Percentiles rank a stretch among this genome's conserved stretches.
These are phyloP conservation scores for Metschnikowia gelsemii DNA, from an alignment of 805 yeast genomes.

Conservation along the genomic window DNA sequence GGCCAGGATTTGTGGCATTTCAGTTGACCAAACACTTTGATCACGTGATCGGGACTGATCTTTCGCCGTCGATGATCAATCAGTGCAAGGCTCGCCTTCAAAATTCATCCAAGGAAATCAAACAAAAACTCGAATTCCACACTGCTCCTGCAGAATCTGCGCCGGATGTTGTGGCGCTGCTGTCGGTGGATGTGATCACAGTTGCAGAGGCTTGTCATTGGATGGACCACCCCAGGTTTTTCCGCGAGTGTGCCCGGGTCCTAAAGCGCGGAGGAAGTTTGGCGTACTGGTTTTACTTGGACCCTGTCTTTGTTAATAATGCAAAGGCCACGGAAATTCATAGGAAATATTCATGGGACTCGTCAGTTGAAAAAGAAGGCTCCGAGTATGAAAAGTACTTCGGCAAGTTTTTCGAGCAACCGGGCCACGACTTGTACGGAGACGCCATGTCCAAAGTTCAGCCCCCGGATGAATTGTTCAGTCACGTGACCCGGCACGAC, in stretches of 20 bases:
- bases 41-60: slow-evolving; percentile 62
- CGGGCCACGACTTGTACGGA: slow-evolving; percentile 44
- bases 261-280: slow-evolving; percentile 65
- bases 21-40: slow-evolving; percentile 47
- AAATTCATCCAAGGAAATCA: slow-evolving; percentile 2
- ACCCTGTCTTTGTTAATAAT: slow-evolving; percentile 56
- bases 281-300: slow-evolving; percentile 78
- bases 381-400: slow-evolving; percentile 40
- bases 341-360: slow-evolving; percentile 47
- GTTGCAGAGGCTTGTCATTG: slow-evolving; percentile 91
- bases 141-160: slow-evolving; percentile 29
- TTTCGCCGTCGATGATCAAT: slow-evolving; percentile 54
- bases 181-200: slow-evolving; percentile 60
- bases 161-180: slow-evolving; percentile 21
- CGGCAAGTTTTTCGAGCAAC: slow-evolving; percentile 50
- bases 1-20: slow-evolving; percentile 72
- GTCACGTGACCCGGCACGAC: slow-evolving; percentile 27
- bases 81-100: slow-evolving; percentile 23
- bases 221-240: slow-evolving; percentile 60
- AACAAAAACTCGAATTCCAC: slow-evolving; percentile 21
- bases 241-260: slow-evolving; percentile 47
- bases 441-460: slow-evolving; percentile 40
- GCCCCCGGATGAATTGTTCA: slow-evolving; percentile 27
- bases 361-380: slow-evolving; percentile 19
- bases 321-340: slow-evolving; percentile 57